Conservation (phyloP, 2,329 filamentous ascomycete species). For the Scedosporium boydii region DNA sequence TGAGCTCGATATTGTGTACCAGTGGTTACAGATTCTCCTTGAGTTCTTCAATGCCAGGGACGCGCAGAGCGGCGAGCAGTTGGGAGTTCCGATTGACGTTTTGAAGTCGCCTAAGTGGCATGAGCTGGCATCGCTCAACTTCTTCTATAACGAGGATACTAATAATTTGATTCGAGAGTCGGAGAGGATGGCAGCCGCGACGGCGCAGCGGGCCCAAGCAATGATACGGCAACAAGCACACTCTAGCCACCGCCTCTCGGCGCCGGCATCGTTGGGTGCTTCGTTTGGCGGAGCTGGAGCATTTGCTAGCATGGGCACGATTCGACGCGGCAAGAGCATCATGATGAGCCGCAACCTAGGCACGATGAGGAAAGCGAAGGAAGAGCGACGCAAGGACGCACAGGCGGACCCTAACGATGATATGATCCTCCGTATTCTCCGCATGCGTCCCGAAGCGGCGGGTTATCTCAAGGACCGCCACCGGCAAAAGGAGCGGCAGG, state of each 20-base stretch:
- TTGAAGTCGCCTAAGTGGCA: conserved; percentile 97
- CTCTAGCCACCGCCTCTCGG: conserved; percentile 57
- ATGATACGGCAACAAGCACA: conserved; percentile 43
- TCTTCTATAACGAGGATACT: conserved; percentile 95
- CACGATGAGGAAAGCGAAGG: conserved; percentile 92
- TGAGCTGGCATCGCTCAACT: conserved; percentile 90
- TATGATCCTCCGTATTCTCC: conserved; percentile 89
- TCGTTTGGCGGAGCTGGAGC: conserved; percentile 22
- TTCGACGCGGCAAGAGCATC: conserved; percentile 65
- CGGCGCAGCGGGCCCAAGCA: conserved; percentile 63
- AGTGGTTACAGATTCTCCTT: conserved; percentile 84
- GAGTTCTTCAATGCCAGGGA: conserved; percentile 93
- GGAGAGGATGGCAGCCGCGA: conserved; percentile 88
- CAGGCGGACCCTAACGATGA: conserved; percentile 96
- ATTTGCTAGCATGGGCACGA: conserved; percentile 60
- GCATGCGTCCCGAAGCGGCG: conserved; percentile 88
- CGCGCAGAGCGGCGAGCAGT: conserved; percentile 67
- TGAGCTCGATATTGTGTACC: conserved; percentile 90
- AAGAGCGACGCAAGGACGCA: conserved; percentile 89
- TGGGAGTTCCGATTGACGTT: conserved; percentile 83
- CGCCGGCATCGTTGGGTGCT: conserved; percentile 41
- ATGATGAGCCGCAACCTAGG: conserved; percentile 92
- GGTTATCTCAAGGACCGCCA: conserved; percentile 83
- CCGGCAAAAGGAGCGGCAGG: conserved; percentile 86
- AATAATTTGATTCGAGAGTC: conserved; percentile 90